phyloP scores from a whole-genome alignment of 2,329 filamentous ascomycete species.

The Sphaerulina musiva region DNA sequence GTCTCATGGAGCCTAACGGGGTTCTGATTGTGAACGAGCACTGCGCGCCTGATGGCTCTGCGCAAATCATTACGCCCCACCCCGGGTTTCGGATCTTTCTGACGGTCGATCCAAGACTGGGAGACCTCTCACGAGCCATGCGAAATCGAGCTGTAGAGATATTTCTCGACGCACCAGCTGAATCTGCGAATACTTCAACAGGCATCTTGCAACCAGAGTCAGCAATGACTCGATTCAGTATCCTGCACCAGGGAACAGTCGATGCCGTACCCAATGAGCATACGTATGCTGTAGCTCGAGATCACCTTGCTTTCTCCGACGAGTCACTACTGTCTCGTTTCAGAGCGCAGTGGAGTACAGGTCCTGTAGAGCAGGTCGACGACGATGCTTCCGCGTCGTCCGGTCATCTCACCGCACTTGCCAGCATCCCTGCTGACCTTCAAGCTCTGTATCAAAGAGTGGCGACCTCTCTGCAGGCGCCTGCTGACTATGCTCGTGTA shows the following conservation, averaged over 20 bases:
- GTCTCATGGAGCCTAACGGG: slow-evolving; percentile 83
- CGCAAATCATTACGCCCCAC: slow-evolving; percentile 74
- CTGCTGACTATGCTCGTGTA: slow-evolving; percentile 37
- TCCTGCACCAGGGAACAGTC: slow-evolving; percentile 3
- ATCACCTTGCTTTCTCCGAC: slow-evolving; percentile 25
- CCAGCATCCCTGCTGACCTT: slow-evolving; percentile 6
- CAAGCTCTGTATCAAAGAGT: slow-evolving; percentile 32
- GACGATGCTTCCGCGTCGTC: not conserved
- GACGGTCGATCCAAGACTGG: slow-evolving; percentile 85
- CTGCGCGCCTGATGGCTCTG: slow-evolving; percentile 71
- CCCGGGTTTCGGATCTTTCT: slow-evolving; percentile 85
- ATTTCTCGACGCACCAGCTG: slow-evolving; percentile 47
- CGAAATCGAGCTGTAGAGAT: slow-evolving; percentile 90
- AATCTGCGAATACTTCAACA: slow-evolving; percentile 8
- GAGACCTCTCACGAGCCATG: slow-evolving; percentile 93
- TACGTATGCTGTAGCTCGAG: slow-evolving; percentile 6
- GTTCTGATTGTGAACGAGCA: slow-evolving; percentile 90
- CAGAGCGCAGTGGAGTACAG: slow-evolving; percentile 13
- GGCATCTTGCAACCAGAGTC: slow-evolving; percentile 26
- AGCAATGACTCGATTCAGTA: slow-evolving; percentile 26
- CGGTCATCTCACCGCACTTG: not conserved
- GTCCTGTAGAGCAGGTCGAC: slow-evolving; percentile 12
- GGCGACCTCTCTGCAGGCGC: slow-evolving; percentile 28
- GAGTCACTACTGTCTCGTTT: slow-evolving; percentile 17
- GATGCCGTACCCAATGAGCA: not conserved